Base-by-base conservation (phyloP, 2,329 filamentous ascomycete species). In the Aureobasidium sp. region DNA sequence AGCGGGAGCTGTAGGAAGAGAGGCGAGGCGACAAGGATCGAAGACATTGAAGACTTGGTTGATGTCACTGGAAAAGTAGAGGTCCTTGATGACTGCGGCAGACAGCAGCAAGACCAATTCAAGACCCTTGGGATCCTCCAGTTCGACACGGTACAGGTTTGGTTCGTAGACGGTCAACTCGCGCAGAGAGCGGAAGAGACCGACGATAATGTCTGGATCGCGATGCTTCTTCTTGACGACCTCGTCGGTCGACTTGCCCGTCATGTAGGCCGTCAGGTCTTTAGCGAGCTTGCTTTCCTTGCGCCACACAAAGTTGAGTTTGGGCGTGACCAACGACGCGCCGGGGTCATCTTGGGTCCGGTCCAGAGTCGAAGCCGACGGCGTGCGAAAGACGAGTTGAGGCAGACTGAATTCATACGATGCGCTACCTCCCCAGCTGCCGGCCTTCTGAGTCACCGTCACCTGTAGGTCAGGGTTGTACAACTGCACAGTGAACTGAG, bases 171-270 rank as follows among this genome's bases (percentile, higher is more conserved):
- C 81, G 1, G 92, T 95, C 61, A 97, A 74, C 67, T 92, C 89
- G 66, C 84, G 86, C 27, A 86, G 79, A 19, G 82, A 81, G 65
- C 87, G 85, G 78, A 92, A 95, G 67, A 97, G 82, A 2, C 90
- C 91, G n/a, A 97, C 81, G 0, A 91, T 92, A 66, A 97, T 97
- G 74, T 97, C 94, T 0, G 94, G 93, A 71, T 99, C 94, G 71
- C 89, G 93, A 76, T 81, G 88, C 78, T 89, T 85, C 65, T 79
- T 89, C 74, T 86, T 89, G 23, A 83, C 84, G 31, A 83, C 83
- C 3, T 77, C 71, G 54, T 82, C 80, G 0, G 88, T 83, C 13
- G 84, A 87, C 71, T 86, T 89, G 17, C 93, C 92, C 0, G 87
- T 88, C 75, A 96, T 81, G 73, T 88, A 91, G 74, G 92, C 96